A percentile compares a stretch with the other conserved stretches of the same genome.
These are phyloP conservation scores for Cicer chorassanicum DNA, from an alignment of 306 rosid species.

Conservation along the genomic window DNA sequence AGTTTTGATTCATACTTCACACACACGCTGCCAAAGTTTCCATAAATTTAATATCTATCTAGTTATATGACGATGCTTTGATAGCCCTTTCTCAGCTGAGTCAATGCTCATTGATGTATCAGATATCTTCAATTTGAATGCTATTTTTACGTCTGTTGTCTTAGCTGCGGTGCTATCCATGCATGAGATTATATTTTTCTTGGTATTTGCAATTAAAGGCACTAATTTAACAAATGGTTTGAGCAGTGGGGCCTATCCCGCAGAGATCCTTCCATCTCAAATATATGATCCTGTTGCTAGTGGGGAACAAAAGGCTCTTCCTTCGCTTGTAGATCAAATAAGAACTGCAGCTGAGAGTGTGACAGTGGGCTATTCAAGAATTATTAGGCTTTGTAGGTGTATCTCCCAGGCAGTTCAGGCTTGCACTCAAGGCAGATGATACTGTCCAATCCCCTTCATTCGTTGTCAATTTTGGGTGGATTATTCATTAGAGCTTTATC, in stretches of 20 bases:
- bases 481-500: slow-evolving; percentile 30
- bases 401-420: slow-evolving; percentile 58
- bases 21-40: neutral
- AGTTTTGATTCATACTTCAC: slow-evolving; percentile 3
- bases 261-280: slow-evolving; percentile 68
- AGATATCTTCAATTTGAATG: slow-evolving; percentile 12
- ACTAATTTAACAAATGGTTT: slow-evolving; percentile 45
- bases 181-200: neutral
- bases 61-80: neutral
- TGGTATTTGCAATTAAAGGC: slow-evolving; percentile 21
- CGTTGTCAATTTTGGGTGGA: slow-evolving; percentile 24
- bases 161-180: slow-evolving; percentile 4
- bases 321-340: slow-evolving; percentile 54
- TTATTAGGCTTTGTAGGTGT: slow-evolving; percentile 66
- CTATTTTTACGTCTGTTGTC: slow-evolving; percentile 3
- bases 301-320: slow-evolving; percentile 42
- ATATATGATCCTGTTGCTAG: slow-evolving; percentile 43
- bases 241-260: slow-evolving; percentile 84
- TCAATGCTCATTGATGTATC: neutral
- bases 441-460: neutral
- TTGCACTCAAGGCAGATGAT: slow-evolving; percentile 40
- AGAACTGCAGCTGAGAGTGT: slow-evolving; percentile 56
- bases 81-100: slow-evolving; percentile 10
- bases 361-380: slow-evolving; percentile 64
- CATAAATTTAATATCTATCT: neutral